Percentiles rank a stretch among this genome's conserved stretches.
Evolutionary conservation across 192 early-diverging fungal genomes (phyloP).

Genomic region (Coemansia sp.): DNA sequence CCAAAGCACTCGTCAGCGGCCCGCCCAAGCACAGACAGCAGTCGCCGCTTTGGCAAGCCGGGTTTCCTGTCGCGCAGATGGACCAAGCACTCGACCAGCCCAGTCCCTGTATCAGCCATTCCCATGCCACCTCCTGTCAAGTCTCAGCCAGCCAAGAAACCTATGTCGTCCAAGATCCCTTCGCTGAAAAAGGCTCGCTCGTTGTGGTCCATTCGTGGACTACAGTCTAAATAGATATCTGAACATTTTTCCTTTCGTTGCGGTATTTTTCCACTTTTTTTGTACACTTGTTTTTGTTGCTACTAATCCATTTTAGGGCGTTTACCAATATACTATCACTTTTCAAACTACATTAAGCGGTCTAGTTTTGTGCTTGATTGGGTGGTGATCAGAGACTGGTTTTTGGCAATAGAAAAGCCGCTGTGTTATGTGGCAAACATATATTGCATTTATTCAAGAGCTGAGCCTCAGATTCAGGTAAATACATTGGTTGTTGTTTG

Average conservation of each 20-base stretch:
- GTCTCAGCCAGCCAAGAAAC: neutral
- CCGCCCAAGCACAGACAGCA: constrained; percentile 12
- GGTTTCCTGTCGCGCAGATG: constrained; percentile 20
- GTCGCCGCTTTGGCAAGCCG: constrained; percentile 16
- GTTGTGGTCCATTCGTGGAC: constrained; percentile 31
- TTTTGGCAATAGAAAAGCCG: no score
- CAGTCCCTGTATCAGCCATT: constrained; percentile 25
- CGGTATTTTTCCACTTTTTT: constrained; percentile 2
- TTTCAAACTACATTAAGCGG: no score
- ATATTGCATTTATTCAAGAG: no score
- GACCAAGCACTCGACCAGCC: constrained; percentile 9
- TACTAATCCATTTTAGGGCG: neutral
- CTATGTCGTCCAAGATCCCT: constrained; percentile 20
- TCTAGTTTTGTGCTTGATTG: no score
- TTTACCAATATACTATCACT: no score
- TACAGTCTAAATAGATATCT: neutral
- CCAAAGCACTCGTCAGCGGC: constrained; percentile 14
- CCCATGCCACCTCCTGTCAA: constrained; percentile 25
- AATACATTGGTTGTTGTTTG: no score
- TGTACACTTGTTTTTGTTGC: constrained; percentile 5
- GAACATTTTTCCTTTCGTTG: constrained; percentile 4
- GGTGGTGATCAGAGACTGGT: no score
- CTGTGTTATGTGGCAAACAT: no score
- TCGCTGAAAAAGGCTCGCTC: constrained; percentile 36
- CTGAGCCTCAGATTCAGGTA: no score